Conservation (phyloP, 768 basidiomycete genomes). For the Harrya chromipes region DNA sequence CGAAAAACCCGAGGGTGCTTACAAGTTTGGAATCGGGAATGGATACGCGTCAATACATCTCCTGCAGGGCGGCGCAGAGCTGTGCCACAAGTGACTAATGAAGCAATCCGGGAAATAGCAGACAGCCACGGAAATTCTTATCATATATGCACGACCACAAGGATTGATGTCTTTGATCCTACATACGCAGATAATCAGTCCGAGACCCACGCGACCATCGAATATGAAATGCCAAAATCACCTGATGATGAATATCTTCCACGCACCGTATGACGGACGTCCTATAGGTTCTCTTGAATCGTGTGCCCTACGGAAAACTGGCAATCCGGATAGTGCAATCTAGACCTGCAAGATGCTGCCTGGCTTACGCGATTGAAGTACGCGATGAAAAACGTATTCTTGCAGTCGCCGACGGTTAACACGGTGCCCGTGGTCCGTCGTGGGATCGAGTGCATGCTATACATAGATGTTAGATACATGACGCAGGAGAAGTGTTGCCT, state of each 20-base stretch:
- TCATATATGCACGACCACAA: neutral
- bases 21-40: constrained; percentile 37
- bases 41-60: constrained; percentile 27
- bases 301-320: constrained; percentile 55
- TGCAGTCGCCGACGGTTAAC: constrained; percentile 73
- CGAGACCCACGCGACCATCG: constrained; percentile 30
- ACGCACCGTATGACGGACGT: constrained; percentile 51
- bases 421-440: constrained; percentile 58
- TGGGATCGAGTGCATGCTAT: constrained; percentile 58
- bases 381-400: constrained; percentile 61
- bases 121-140: constrained; percentile 33
- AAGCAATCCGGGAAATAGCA: constrained; percentile 28
- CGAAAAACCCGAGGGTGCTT: constrained; percentile 32
- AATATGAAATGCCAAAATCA: constrained; percentile 25
- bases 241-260: constrained; percentile 54
- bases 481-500: constrained; percentile 60
- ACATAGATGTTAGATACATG: constrained; percentile 55
- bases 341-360: constrained; percentile 62
- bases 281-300: constrained; percentile 67
- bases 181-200: constrained; percentile 37
- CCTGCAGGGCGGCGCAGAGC: constrained; percentile 27
- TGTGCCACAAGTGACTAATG: constrained; percentile 17
- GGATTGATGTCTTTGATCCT: constrained; percentile 10
- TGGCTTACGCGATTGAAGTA: constrained; percentile 64
- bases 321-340: constrained; percentile 39